These are phyloP conservation scores for Beauveria sp. DNA, from an alignment of 2,329 filamentous ascomycete genomes.

Conservation along the genomic window DNA sequence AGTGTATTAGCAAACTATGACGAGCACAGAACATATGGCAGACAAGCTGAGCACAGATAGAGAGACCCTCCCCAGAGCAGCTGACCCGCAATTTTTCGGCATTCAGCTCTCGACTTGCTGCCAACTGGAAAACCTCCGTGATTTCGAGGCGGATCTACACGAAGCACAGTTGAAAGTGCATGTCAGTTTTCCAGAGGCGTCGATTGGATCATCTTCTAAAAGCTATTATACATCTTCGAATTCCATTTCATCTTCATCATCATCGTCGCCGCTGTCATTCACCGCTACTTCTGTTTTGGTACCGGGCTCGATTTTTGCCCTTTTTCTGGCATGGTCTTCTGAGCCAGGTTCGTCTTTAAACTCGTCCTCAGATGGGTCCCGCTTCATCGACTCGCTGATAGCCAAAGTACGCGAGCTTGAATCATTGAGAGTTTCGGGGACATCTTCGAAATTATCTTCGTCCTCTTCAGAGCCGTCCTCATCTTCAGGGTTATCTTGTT, in stretches of 20 bases:
- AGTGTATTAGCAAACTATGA: neutral
- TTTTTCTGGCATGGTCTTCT: conserved; percentile 48
- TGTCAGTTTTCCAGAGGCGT: too few species aligned
- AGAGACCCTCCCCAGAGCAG: neutral
- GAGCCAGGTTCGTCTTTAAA: conserved; percentile 20
- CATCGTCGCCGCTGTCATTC: conserved; percentile 36
- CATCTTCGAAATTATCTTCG: conserved; percentile 43
- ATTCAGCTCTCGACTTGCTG: neutral
- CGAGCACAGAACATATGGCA: too few species aligned
- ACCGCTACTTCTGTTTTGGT: conserved; percentile 41
- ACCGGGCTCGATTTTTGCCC: conserved; percentile 49
- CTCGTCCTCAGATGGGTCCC: conserved; percentile 23
- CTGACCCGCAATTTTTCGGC: neutral
- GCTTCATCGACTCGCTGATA: conserved; percentile 23
- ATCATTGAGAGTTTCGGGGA: conserved; percentile 30
- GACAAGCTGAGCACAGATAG: too few species aligned
- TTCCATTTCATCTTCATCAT: conserved; percentile 49
- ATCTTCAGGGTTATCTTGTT: conserved; percentile 23
- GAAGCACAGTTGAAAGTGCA: too few species aligned
- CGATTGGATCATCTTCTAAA: neutral
- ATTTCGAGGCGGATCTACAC: too few species aligned
- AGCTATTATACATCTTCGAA: conserved; percentile 45
- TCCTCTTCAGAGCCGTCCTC: conserved; percentile 34
- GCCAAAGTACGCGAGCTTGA: conserved; percentile 26
- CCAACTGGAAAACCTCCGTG: neutral